These are phyloP conservation scores for Acanthamoeba triangularis DNA, from an alignment of 208 protist genomes.

Conservation along the genomic window DNA sequence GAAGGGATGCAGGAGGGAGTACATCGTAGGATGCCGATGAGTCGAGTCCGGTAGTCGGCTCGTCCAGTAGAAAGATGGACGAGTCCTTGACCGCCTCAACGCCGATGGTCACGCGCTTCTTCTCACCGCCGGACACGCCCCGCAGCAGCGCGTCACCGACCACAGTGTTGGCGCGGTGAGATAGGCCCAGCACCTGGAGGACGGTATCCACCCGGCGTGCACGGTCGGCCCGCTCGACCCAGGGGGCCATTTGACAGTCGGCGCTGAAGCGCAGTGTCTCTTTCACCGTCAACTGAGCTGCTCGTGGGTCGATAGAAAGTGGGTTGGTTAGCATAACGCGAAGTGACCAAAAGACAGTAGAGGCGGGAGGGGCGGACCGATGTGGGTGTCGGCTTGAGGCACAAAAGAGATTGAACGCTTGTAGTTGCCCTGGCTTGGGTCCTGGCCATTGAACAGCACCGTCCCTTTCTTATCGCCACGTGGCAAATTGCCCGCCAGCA, in stretches of 20 bases:
- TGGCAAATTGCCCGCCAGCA: conserved; percentile 52
- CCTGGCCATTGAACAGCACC: conserved; percentile 67
- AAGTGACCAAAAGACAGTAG: not conserved
- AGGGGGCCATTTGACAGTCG: conserved; percentile 72
- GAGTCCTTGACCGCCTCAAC: conserved; percentile 60
- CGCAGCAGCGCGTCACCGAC: conserved; percentile 65
- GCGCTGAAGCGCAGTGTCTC: conserved; percentile 84
- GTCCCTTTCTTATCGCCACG: not conserved
- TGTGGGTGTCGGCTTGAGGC: conserved; percentile 58
- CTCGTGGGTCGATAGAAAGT: not conserved
- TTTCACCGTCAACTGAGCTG: conserved; percentile 80
- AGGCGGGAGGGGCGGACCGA: not conserved
- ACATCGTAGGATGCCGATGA: conserved; percentile 64
- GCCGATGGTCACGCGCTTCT: conserved; percentile 77
- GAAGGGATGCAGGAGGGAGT: not conserved
- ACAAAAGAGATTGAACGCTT: conserved; percentile 26
- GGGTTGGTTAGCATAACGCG: too few relatives aligned
- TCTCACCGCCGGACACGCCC: conserved; percentile 77
- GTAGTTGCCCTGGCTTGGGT: not conserved
- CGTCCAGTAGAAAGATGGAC: conserved; percentile 45
- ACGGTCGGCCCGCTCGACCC: not conserved
- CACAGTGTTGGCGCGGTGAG: conserved; percentile 69
- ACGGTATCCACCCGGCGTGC: conserved; percentile 32
- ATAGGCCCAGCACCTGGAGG: conserved; percentile 64
- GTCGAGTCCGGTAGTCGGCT: conserved; percentile 73